Base-by-base conservation (phyloP, 2,329 filamentous ascomycete species). In the Trichophyton rubrum region DNA sequence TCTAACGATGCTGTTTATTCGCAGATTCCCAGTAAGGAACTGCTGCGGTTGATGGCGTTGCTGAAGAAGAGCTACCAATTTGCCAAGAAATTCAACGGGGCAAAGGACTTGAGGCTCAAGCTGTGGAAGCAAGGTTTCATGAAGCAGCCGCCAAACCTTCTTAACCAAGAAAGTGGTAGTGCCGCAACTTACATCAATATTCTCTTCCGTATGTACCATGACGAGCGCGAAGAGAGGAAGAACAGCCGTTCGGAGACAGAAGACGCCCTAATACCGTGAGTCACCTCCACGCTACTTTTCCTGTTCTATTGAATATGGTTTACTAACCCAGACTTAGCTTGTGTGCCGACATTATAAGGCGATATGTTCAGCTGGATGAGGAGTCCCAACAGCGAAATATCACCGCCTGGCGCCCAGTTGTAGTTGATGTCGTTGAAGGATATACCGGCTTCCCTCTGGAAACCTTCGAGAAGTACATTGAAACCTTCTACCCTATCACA, bases 111-210 rank as follows among this genome's bases (percentile, higher is more conserved):
- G 41, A 85, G 93, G 53, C 95, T 95, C 81, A 85, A 89, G 17
- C 80, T 99, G 17, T 99, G 95, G 90, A 82, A 90, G 58, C 93
- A 99, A 72, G 93, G 95, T 0, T 99, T 99, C 80, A 99, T 99
- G 93, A 96, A 95, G 76, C 93, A 99, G 71, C 92, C 93, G 15
- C 93, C 93, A 2, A 99, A 99, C 69, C 80, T 99, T 11, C 82
- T 99, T 33, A 99, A 99, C 77, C 93, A 99, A 72, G 93, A 99
- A 76, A 89, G 85, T 63, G 92, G 93, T 45, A 89, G 87, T 60
- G 93, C 93, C 0, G 89, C 89, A 1, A 96, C 95, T 1, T 99
- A 99, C 72, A 90, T 99, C 40, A 88, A 88, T 63, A 99, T 99
- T 66, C 78, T 99, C 30, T 90, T 99, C 75, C 83, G 93, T 57